Evolutionary conservation across 108 stramenopile species (phyloP).

Genomic region (Schizochytrium sp.): DNA sequence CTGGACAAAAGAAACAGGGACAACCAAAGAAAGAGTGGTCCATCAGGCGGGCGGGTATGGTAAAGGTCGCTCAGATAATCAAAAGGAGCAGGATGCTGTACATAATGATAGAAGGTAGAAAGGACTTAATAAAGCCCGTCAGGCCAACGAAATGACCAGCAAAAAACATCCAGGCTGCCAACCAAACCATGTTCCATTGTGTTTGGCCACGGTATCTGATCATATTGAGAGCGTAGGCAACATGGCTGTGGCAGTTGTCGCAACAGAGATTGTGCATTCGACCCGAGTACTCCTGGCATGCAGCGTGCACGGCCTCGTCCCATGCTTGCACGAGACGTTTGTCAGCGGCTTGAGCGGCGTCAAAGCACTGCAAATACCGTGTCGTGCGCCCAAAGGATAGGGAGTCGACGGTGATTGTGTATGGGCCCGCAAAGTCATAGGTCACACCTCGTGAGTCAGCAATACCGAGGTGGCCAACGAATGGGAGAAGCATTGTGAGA

Average conservation of each 20-base stretch:
- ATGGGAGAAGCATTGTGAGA: conserved; percentile 79
- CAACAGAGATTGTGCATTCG: conserved; percentile 93
- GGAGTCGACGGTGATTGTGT: conserved; percentile 65
- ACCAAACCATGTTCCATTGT: conserved; percentile 86
- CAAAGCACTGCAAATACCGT: conserved; percentile 39
- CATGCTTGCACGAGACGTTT: conserved; percentile 37
- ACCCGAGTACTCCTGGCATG: conserved; percentile 65
- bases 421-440: conserved; percentile 90
- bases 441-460: conserved; percentile 68
- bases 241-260: conserved; percentile 97
- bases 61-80: too few relatives aligned
- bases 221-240: conserved; percentile 72
- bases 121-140: background rate
- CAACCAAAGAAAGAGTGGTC: too few relatives aligned
- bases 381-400: conserved; percentile 47
- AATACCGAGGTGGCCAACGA: conserved; percentile 94
- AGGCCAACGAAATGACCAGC: conserved; percentile 53
- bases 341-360: background rate
- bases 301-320: conserved; percentile 71
- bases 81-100: background rate
- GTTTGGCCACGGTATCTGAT: conserved; percentile 60
- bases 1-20: too few relatives aligned
- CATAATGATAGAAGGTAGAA: background rate
- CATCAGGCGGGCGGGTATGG: too few relatives aligned
- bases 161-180: conserved; percentile 82